phyloP scores from a whole-genome alignment of 768 basidiomycete species.

The Solioccasus polychromus region DNA sequence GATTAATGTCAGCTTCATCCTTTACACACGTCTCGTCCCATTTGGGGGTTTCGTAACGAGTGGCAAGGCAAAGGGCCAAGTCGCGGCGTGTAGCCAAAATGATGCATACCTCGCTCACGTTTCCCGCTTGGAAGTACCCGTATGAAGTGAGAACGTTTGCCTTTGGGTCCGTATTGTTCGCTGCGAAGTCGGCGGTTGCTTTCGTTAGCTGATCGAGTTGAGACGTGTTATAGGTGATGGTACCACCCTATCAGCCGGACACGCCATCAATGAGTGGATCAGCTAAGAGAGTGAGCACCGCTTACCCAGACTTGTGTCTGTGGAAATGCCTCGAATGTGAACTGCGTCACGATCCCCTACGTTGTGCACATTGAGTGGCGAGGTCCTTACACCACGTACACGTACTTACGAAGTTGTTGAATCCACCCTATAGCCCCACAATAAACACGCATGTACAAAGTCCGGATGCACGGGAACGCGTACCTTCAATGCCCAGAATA shows the following conservation, averaged over 20 bases:
- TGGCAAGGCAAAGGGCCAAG: neutral
- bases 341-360: constrained; percentile 57
- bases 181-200: constrained; percentile 23
- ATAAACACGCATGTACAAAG: neutral
- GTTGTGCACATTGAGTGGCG: constrained; percentile 34
- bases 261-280: constrained; percentile 2
- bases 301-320: constrained; percentile 27
- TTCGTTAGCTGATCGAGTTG: constrained; percentile 18
- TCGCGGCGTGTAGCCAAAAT: constrained; percentile 4
- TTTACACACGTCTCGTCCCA: constrained; percentile 2
- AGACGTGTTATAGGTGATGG: constrained; percentile 31
- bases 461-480: constrained; percentile 4
- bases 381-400: neutral
- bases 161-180: constrained; percentile 24
- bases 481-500: constrained; percentile 47
- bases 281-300: neutral
- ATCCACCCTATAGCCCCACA: constrained; percentile 46
- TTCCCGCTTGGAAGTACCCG: constrained; percentile 24
- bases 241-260: constrained; percentile 44
- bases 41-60: constrained; percentile 1
- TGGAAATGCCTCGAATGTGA: constrained; percentile 48
- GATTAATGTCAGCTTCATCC: constrained; percentile 3
- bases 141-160: constrained; percentile 44
- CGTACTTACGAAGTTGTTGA: constrained; percentile 54
- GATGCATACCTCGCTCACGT: constrained; percentile 33